Base-by-base conservation (phyloP, 805 yeast genomes). In the Metschnikowia hibisci region DNA sequence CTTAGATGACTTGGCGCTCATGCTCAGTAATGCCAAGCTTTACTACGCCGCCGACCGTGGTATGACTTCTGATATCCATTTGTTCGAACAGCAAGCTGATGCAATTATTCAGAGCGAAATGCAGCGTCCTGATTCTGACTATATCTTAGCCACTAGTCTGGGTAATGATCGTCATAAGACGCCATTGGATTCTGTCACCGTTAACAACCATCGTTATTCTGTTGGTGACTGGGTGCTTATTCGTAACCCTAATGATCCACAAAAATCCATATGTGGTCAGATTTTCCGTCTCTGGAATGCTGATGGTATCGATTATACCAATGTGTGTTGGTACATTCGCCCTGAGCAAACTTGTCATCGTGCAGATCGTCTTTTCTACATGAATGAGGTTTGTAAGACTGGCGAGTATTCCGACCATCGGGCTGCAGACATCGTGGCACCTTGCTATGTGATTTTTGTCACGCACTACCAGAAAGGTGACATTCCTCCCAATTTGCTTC, bases 261-360 rank as follows among this genome's bases (percentile, higher is more conserved):
- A 82, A 23, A 86, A 87, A 61, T 98, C 99, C 12, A 90, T 90
- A 15, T 87, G 89, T 28, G 96, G 95, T 12, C 99, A 93, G 64
- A 78, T 93, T 23, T 93, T 91, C 69, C 77, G 96, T 56, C 77
- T 93, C 48, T 93, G 99, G 99, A 74, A 80, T n/a, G 95, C 89
- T 51, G 95, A 90, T 43, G 78, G 80, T 8, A 81, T 82, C 55
- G 78, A 83, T 47, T 90, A 90, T 81, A 77, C 90, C 58, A 91
- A 93, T 61, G 96, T 87, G 31, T 93, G 98, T 70, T 93, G 98
- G 99, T 93, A 91, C 65, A 84, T 87, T 58, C 80, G 98, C 54
- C 96, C 99, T 1, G 98, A 93, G 62, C 97, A 95, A 73, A 93
- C 99, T 0, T 95, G 93, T 34, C 99, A 93, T 64, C 78, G 95